Base-by-base conservation (phyloP, 2,329 filamentous ascomycete genomes). In the Stemphylium lycopersici region DNA sequence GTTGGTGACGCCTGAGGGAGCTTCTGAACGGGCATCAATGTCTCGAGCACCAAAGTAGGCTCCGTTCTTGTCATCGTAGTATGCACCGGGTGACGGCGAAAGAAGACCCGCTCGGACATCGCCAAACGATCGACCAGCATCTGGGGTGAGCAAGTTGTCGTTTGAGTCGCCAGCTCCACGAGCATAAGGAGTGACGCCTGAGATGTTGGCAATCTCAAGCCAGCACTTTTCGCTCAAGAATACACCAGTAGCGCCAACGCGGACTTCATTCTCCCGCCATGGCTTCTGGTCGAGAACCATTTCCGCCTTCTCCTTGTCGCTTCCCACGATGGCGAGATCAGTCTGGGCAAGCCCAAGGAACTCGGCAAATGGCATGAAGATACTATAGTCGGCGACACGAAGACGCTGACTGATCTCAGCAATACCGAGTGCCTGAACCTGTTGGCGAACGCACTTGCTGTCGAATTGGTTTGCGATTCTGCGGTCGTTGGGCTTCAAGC, bases 401-500 rank as follows among this genome's bases (percentile, higher is more conserved):
- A 99, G 82, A 16, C 95, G 85, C 71, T 97, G 93, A 71, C 93
- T 96, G 74, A 99, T 97, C 72, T 99, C 95, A 1, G 93, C 93
- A 68, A 99, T 96, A 29, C 95, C 95, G 64, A 98, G 91, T 0
- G 92, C 96, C 71, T 98, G 93, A 1, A 99, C 85, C 72, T 99
- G 95, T 10, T 90, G 90, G 3, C 95, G 88, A 18, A 99, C 95
- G 72, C 95, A 99, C 76, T 98, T 98, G 83, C 92, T 97, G 76
- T 99, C 95, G 67, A 98, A 99, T 70, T 99, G 95, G 65, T 99
- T 99, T 58, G 95, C 93, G 63, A 99, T 99, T 44, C 95, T 87
- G 48, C 95, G 86, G 73, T 99, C 95, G 66, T 99, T 99, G 18
- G 95, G 93, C 77, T 99, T 99, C 60, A 99, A 78, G 70, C 95